phyloP scores from a whole-genome alignment of 2,329 filamentous ascomycete genomes.

The Colletotrichum horii region DNA sequence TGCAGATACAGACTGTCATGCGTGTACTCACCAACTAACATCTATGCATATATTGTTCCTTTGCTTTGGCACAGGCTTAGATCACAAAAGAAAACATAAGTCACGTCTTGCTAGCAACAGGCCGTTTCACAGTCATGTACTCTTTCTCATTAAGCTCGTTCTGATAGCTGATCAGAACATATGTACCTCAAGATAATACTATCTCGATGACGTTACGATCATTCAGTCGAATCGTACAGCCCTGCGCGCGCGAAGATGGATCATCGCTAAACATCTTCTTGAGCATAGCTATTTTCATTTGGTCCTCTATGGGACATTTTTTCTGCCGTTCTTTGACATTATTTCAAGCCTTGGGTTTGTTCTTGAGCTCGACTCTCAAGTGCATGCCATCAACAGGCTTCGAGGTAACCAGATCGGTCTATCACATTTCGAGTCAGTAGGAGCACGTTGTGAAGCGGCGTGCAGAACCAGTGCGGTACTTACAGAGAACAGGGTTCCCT shows the following conservation, averaged over 20 bases:
- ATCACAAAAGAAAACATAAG: neutral
- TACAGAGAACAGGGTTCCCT: conserved; percentile 8
- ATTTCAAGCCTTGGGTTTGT: neutral
- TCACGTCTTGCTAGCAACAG: neutral
- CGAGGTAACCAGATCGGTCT: conserved; percentile 12
- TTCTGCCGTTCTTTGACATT: neutral
- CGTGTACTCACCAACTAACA: neutral
- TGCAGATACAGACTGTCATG: neutral
- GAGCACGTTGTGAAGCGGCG: neutral
- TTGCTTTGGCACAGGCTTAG: neutral
- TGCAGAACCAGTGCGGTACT: neutral
- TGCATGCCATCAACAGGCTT: conserved; percentile 17
- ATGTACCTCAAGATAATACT: neutral
- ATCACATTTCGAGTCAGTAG: neutral
- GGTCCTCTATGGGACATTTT: neutral
- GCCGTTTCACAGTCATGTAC: neutral
- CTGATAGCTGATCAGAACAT: neutral
- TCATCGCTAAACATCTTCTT: neutral
- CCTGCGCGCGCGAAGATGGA: neutral
- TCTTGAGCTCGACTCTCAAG: conserved; percentile 2
- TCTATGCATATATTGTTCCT: neutral
- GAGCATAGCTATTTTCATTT: neutral
- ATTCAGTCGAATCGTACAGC: neutral
- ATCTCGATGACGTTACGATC: neutral
- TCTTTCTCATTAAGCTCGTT: neutral